Evolutionary conservation across 139 green algal genomes (phyloP).

Genomic region (Coccomyxa sp.): DNA sequence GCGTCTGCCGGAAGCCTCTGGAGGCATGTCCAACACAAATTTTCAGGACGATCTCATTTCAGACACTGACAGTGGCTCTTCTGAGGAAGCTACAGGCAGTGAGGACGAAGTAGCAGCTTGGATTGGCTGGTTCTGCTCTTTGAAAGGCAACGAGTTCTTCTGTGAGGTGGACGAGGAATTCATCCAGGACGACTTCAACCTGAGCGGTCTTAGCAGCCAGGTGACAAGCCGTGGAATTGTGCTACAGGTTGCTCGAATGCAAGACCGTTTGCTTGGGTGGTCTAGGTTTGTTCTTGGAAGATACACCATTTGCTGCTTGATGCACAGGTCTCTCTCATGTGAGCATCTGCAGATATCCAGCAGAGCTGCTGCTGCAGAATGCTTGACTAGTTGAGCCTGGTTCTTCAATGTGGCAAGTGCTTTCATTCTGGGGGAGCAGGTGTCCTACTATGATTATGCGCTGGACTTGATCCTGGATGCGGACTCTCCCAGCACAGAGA

Average conservation of each 20-base stretch:
- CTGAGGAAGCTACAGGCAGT: slow-evolving; percentile 14
- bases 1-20: neutral
- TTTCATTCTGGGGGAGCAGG: slow-evolving; percentile 29
- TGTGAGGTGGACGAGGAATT: slow-evolving; percentile 92
- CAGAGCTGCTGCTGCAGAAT: too few species aligned
- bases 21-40: neutral
- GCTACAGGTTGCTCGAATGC: neutral
- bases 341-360: too few species aligned
- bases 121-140: slow-evolving; percentile 90
- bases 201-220: slow-evolving; percentile 81
- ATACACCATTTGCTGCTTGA: too few species aligned
- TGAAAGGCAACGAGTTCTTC: slow-evolving; percentile 89
- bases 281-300: too few species aligned
- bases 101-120: slow-evolving; percentile 61
- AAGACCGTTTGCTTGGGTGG: too few species aligned
- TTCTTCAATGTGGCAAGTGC: too few species aligned
- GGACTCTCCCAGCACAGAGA: slow-evolving; percentile 73
- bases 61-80: slow-evolving; percentile 21
- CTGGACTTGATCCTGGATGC: slow-evolving; percentile 95
- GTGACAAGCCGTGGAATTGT: slow-evolving; percentile 4
- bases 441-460: slow-evolving; percentile 98
- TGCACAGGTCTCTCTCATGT: too few species aligned
- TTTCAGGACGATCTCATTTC: slow-evolving; percentile 7
- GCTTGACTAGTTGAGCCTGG: too few species aligned
- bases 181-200: slow-evolving; percentile 99